A percentile compares a stretch with the other conserved stretches of the same genome.
phyloP scores from a whole-genome alignment of 306 rosid species.

The Senna siamea region DNA sequence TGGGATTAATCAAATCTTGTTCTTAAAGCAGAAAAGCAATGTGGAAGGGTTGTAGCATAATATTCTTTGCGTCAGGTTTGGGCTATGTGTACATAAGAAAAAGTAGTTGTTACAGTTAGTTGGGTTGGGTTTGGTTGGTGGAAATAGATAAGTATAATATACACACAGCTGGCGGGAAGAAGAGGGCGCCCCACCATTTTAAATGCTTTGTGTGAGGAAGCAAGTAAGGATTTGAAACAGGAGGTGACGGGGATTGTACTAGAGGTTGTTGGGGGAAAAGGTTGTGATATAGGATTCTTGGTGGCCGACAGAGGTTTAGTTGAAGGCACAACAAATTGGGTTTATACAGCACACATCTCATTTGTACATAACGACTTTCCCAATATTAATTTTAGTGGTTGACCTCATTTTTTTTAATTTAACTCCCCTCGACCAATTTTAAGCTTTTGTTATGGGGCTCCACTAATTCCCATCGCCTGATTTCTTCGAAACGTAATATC shows the following conservation, averaged over 20 bases:
- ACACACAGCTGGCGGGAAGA: constrained; percentile 27
- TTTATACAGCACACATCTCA: constrained; percentile 37
- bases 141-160: constrained; percentile 28
- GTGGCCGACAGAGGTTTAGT: constrained; percentile 41
- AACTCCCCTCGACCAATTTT: neutral
- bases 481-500: neutral
- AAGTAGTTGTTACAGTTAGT: constrained; percentile 53
- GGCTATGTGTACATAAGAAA: constrained; percentile 62
- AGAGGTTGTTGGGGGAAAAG: constrained; percentile 30
- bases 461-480: neutral
- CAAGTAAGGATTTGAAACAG: constrained; percentile 16
- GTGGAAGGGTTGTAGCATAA: constrained; percentile 34
- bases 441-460: neutral
- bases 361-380: constrained; percentile 49
- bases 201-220: constrained; percentile 48
- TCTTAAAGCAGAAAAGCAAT: constrained; percentile 44
- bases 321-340: constrained; percentile 36
- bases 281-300: constrained; percentile 37
- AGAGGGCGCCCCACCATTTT: constrained; percentile 40
- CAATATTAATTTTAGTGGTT: constrained; percentile 48
- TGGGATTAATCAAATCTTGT: constrained; percentile 83
- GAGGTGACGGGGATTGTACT: constrained; percentile 30
- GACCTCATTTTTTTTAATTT: constrained; percentile 34
- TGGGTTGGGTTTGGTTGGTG: constrained; percentile 66
- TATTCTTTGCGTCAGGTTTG: constrained; percentile 74